These are phyloP conservation scores for Ramaria sp. DNA, from an alignment of 768 basidiomycete genomes.

Conservation along the genomic window DNA sequence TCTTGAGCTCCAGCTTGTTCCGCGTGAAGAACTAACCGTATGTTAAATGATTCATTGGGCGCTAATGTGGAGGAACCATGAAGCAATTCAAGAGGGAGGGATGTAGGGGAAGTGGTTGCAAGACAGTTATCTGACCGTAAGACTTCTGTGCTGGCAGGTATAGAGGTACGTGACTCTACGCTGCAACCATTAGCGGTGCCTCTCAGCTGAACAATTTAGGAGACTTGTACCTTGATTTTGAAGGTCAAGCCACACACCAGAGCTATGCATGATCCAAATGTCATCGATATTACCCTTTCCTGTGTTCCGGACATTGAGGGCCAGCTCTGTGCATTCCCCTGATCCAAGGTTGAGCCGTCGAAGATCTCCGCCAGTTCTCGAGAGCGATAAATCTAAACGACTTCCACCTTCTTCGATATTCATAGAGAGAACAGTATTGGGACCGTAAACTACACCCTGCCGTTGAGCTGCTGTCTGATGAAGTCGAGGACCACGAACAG, in stretches of 20 bases:
- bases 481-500: conserved; percentile 62
- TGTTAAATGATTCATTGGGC: conserved; percentile 37
- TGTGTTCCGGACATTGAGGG: conserved; percentile 52
- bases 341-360: conserved; percentile 37
- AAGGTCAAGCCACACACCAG: conserved; percentile 10
- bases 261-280: conserved; percentile 56
- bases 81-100: conserved; percentile 28
- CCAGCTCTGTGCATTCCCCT: conserved; percentile 53
- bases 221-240: background rate
- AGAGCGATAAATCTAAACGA: conserved; percentile 32
- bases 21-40: conserved; percentile 48
- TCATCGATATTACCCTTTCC: conserved; percentile 53
- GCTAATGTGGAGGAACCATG: conserved; percentile 21
- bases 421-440: conserved; percentile 49
- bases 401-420: conserved; percentile 57
- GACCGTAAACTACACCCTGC: conserved; percentile 57
- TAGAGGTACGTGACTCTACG: background rate
- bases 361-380: conserved; percentile 40
- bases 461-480: conserved; percentile 66
- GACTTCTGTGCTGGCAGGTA: conserved; percentile 21
- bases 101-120: conserved; percentile 31
- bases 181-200: background rate
- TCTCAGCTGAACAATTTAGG: background rate
- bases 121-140: conserved; percentile 45
- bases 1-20: conserved; percentile 33